Conservation (phyloP, 2,329 filamentous ascomycete species). For the Stemphylium lycopersici region DNA sequence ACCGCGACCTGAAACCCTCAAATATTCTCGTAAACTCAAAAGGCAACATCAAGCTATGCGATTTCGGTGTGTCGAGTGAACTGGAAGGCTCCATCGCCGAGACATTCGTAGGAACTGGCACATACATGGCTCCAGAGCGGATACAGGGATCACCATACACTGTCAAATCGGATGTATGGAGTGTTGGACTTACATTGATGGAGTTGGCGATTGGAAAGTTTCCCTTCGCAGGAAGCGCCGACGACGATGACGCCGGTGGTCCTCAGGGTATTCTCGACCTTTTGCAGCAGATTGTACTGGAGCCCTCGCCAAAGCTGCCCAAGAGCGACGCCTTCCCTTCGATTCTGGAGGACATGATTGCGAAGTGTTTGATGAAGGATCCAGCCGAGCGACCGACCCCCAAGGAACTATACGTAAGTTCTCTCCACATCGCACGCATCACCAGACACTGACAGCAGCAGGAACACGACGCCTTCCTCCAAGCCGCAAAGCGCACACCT, state of each 20-base stretch:
- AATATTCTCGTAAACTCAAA: slow-evolving; percentile 96
- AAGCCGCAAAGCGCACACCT: slow-evolving; percentile 94
- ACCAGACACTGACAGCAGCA: slow-evolving; percentile 47
- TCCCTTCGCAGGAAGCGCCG: slow-evolving; percentile 86
- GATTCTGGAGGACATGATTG: slow-evolving; percentile 95
- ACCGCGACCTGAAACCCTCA: slow-evolving; percentile 97
- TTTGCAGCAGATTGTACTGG: slow-evolving; percentile 95
- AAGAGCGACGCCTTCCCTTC: slow-evolving; percentile 97
- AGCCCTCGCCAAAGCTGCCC: slow-evolving; percentile 88
- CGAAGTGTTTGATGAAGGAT: slow-evolving; percentile 90
- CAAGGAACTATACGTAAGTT: slow-evolving; percentile 84
- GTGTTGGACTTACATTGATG: slow-evolving; percentile 94
- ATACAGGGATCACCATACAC: slow-evolving; percentile 98
- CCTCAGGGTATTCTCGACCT: slow-evolving; percentile 96
- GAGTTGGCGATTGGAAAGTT: slow-evolving; percentile 97
- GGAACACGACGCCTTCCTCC: slow-evolving; percentile 93
- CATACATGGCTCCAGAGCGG: slow-evolving; percentile 98
- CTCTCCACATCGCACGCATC: background rate
- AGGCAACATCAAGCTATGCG: slow-evolving; percentile 94
- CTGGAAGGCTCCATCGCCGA: slow-evolving; percentile 97
- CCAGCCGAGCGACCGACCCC: slow-evolving; percentile 89
- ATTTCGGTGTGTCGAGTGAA: slow-evolving; percentile 98
- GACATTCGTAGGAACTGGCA: slow-evolving; percentile 97
- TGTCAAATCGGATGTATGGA: slow-evolving; percentile 98
- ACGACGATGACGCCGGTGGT: slow-evolving; percentile 68